phyloP scores from a whole-genome alignment of 495 filamentous ascomycete genomes.

The Cryomyces antarcticus region DNA sequence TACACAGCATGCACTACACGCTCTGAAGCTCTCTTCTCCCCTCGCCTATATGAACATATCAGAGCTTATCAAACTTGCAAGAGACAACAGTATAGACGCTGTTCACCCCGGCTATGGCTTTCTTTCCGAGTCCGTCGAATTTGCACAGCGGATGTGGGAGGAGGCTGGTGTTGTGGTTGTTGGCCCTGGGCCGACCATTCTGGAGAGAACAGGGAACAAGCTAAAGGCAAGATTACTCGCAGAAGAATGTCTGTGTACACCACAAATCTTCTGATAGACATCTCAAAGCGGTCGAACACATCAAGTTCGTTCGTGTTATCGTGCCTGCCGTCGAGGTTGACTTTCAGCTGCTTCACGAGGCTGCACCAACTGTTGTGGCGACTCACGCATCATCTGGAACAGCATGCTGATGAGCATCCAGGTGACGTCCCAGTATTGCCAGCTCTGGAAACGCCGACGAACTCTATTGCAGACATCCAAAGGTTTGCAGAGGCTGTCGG shows the following conservation, averaged over 20 bases:
- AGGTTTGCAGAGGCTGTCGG: constrained; percentile 25
- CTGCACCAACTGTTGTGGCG: no score
- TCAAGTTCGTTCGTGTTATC: no score
- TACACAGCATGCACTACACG: constrained; percentile 25
- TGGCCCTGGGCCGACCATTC: constrained; percentile 31
- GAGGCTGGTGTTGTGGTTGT: constrained; percentile 29
- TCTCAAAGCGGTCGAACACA: no score
- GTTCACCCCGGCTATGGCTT: constrained; percentile 46
- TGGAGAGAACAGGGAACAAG: constrained; percentile 35
- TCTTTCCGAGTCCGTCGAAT: constrained; percentile 35
- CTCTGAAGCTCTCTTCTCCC: constrained; percentile 27
- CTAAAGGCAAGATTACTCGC: constrained; percentile 33
- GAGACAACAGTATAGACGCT: constrained; percentile 30
- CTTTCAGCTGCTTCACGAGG: no score
- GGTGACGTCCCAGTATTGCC: constrained; percentile 30
- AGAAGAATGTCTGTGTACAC: constrained; percentile 16
- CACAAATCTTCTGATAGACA: no score
- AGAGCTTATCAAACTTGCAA: constrained; percentile 24
- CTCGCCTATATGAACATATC: constrained; percentile 30
- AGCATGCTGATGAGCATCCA: constrained; percentile 1
- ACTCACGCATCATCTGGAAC: no score
- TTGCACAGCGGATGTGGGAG: constrained; percentile 29
- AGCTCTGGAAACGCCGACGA: constrained; percentile 25
- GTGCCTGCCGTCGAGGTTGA: no score
- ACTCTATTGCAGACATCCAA: constrained; percentile 18